phyloP scores from a whole-genome alignment of 2,329 filamentous ascomycete genomes.

The Ambrosiella beaveri region DNA sequence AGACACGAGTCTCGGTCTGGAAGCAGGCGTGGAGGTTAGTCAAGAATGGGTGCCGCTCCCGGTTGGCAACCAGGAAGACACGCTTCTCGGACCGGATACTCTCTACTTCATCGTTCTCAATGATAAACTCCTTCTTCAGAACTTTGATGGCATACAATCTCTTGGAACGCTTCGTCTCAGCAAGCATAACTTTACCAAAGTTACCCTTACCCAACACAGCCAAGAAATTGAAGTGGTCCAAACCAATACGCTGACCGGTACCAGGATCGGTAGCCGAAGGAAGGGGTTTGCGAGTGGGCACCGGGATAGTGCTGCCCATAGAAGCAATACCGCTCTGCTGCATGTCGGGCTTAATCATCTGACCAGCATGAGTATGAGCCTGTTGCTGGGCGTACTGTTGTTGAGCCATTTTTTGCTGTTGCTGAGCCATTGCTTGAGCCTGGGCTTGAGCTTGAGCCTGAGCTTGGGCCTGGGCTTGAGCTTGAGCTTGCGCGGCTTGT shows the following conservation, averaged over 20 bases:
- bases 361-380: constrained; percentile 15
- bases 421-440: constrained; percentile 18
- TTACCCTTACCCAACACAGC: constrained; percentile 97
- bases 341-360: constrained; percentile 21
- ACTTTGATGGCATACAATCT: constrained; percentile 97
- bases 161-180: constrained; percentile 83
- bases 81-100: constrained; percentile 95
- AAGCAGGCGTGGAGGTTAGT: constrained; percentile 94
- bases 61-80: constrained; percentile 92
- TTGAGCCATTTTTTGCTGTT: not conserved
- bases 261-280: constrained; percentile 56
- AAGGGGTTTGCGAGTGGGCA: constrained; percentile 35
- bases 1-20: constrained; percentile 94
- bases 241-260: constrained; percentile 69
- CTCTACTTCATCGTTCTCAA: constrained; percentile 97
- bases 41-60: constrained; percentile 89
- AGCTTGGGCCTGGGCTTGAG: constrained; percentile 16
- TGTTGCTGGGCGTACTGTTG: constrained; percentile 17
- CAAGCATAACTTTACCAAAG: constrained; percentile 98
- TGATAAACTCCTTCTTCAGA: constrained; percentile 98
- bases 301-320: constrained; percentile 15
- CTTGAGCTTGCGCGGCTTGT: constrained; percentile 21
- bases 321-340: constrained; percentile 16
- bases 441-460: constrained; percentile 19
- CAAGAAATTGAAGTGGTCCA: constrained; percentile 98